A percentile compares a stretch with the other conserved stretches of the same genome.
phyloP scores from a whole-genome alignment of 148 eudicot species.

The Rhododendron ovatum region DNA sequence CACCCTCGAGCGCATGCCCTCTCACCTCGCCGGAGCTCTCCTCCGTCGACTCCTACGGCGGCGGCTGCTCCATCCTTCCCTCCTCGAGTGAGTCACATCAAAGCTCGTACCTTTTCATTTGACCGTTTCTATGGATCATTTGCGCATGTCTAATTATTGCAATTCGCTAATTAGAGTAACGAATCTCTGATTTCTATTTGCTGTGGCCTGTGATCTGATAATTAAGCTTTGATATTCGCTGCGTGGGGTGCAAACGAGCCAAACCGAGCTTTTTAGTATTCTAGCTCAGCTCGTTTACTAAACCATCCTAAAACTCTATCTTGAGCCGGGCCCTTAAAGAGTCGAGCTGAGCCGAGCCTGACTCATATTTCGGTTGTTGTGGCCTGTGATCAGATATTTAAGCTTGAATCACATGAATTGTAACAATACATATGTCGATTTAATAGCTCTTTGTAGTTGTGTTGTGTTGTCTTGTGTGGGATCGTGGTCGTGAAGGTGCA shows the following conservation, averaged over 20 bases:
- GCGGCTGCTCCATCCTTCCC: conserved; percentile 71
- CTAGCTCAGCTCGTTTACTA: too few relatives aligned
- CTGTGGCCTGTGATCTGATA: background rate
- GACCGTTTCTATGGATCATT: background rate
- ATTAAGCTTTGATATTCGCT: background rate
- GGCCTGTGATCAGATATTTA: too few relatives aligned
- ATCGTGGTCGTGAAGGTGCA: too few relatives aligned
- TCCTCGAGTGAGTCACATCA: conserved; percentile 55
- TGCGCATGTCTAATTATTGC: background rate
- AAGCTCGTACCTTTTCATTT: background rate
- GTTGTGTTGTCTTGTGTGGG: background rate
- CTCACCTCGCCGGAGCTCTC: conserved; percentile 64
- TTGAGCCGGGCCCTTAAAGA: too few relatives aligned
- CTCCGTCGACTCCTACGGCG: conserved; percentile 63
- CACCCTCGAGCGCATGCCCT: conserved; percentile 62
- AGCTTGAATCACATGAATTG: too few relatives aligned
- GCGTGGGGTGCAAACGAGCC: too few relatives aligned
- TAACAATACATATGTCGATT: background rate
- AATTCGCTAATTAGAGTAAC: background rate
- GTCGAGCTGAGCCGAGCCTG: too few relatives aligned
- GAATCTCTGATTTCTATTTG: background rate
- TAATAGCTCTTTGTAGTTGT: background rate
- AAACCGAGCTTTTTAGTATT: too few relatives aligned
- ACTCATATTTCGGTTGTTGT: too few relatives aligned
- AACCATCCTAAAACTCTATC: too few relatives aligned